Base-by-base conservation (phyloP, 441 rosid species). In the Geranium incanum region DNA sequence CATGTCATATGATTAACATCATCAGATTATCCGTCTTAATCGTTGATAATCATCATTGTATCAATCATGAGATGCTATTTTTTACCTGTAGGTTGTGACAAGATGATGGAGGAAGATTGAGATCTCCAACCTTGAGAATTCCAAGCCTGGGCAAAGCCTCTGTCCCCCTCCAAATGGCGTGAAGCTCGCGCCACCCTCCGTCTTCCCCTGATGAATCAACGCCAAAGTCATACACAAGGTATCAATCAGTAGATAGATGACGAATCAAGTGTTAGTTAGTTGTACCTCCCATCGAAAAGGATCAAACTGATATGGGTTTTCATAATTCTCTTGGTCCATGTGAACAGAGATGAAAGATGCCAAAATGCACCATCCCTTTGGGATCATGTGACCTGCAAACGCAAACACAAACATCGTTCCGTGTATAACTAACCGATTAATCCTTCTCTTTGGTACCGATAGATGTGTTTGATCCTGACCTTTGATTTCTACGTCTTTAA, bases 161-260 rank as follows among this genome's bases (percentile, higher is more conserved):
- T 88, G 93, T 12, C 93, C 93, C 43, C 93, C 93, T 67, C 93
- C 93, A 76, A 88, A 88, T 4, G 93, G 93, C 41, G 93, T 87
- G 71, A 84, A 88, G 74, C 78, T 83, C 23, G 67, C 80, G 21
- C 62, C 79, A 5, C 83, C 84, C 71, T 81, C 91, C 19, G 75
- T 78, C 74, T 81, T 86, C 84, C 84, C 86, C 81, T 41, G 75
- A 74, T 2, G n/a, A 37, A 50, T 48, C 64, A 38, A 43, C 45
- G 19, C 15, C 43, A 75, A 36, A 28, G 33, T 28, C 33, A 28
- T 28, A 28, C 33, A 28, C 33, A 28, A 28, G 52, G 13, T 13
- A 43, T 43, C 50, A 43, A 43, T 41, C 9, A 41, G 11, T 11
- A 5, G 1, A 41, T 41, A 11, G 48, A 6, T 6, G 48, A 41